Evolutionary conservation across 495 filamentous ascomycete genomes (phyloP).

Genomic region (Sabuloglossum arenarium): DNA sequence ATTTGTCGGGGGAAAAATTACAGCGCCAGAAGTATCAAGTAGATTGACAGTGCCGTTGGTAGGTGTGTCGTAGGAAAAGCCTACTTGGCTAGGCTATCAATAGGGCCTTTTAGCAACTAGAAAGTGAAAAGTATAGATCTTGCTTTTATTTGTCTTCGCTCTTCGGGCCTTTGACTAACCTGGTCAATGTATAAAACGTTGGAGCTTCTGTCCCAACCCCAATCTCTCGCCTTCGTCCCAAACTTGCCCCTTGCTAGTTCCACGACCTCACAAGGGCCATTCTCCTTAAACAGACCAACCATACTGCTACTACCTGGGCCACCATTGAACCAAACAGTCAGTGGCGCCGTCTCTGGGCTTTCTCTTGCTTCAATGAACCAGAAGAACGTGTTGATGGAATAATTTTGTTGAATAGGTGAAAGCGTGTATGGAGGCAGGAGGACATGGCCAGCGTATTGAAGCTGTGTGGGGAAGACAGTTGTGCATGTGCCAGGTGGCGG

Average conservation of each 20-base stretch:
- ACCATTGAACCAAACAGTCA: conserved; percentile 52
- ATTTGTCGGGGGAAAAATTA: conserved; percentile 8
- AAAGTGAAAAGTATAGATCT: not conserved
- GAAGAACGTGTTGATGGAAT: conserved; percentile 56
- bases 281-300: conserved; percentile 21
- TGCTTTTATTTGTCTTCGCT: not conserved
- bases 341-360: conserved; percentile 31
- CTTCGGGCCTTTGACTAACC: not conserved
- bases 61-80: conserved; percentile 22
- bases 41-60: conserved; percentile 20
- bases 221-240: conserved; percentile 16
- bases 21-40: conserved; percentile 7
- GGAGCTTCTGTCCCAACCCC: conserved; percentile 20
- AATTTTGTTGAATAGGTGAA: conserved; percentile 27
- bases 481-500: conserved; percentile 31
- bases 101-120: not conserved
- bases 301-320: conserved; percentile 29
- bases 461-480: conserved; percentile 31
- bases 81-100: conserved; percentile 16
- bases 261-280: conserved; percentile 21
- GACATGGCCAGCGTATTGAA: conserved; percentile 23
- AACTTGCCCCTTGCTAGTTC: conserved; percentile 16
- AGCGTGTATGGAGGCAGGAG: conserved; percentile 28
- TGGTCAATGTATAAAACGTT: conserved; percentile 24
- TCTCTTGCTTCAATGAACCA: conserved; percentile 53